A percentile compares a stretch with the other conserved stretches of the same genome.
Conservation (phyloP, 495 filamentous ascomycete species). For the Geopyxis carbonaria region DNA sequence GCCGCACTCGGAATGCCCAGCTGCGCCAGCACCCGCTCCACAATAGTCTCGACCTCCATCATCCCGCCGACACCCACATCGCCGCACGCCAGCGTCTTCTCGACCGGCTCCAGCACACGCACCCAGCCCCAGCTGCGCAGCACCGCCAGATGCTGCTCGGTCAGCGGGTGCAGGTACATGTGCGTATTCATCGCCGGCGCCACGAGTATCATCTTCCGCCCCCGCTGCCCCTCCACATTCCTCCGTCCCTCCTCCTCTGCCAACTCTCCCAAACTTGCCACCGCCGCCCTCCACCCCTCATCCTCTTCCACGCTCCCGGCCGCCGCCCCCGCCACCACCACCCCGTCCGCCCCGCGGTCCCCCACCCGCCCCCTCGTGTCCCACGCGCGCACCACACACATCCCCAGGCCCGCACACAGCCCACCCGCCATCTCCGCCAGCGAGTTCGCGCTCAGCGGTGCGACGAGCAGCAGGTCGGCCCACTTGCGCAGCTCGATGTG, state of each 20-base stretch:
- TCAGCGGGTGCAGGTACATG: constrained; percentile 80
- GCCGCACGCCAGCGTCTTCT: constrained; percentile 68
- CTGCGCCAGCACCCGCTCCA: constrained; percentile 38
- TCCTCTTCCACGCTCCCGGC: constrained; percentile 39
- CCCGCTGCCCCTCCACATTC: constrained; percentile 17
- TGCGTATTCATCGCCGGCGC: constrained; percentile 77
- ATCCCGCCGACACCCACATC: constrained; percentile 62
- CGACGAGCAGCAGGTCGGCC: constrained; percentile 67
- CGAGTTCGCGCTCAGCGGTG: constrained; percentile 61
- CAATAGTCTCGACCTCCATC: constrained; percentile 59
- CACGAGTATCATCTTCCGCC: constrained; percentile 39
- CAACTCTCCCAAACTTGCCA: neutral
- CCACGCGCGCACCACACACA: constrained; percentile 71
- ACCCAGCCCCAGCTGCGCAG: constrained; percentile 52
- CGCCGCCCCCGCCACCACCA: constrained; percentile 81
- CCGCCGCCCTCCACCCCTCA: too few species aligned
- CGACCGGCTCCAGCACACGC: constrained; percentile 47
- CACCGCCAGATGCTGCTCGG: constrained; percentile 46
- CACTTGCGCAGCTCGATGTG: constrained; percentile 73
- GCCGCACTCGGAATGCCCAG: too few species aligned
- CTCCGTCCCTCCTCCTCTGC: constrained; percentile 1
- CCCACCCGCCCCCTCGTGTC: constrained; percentile 53
- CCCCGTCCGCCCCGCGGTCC: constrained; percentile 30
- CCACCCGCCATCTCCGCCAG: constrained; percentile 61
- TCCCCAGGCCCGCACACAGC: constrained; percentile 48